These are phyloP conservation scores for Russula brevipes DNA, from an alignment of 768 basidiomycete genomes.

Conservation along the genomic window DNA sequence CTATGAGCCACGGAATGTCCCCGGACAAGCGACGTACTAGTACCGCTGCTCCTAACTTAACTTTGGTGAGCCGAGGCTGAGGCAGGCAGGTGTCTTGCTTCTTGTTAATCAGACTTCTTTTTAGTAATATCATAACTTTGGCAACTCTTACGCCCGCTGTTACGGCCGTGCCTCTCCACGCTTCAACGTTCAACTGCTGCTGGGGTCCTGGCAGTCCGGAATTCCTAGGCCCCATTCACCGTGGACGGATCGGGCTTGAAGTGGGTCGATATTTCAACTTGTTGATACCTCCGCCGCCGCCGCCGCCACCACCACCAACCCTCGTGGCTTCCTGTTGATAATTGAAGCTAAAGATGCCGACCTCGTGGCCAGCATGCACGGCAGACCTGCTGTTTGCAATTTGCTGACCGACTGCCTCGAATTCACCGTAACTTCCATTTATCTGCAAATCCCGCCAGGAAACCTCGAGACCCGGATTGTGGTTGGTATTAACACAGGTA, in stretches of 20 bases:
- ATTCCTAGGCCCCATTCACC: slow-evolving; percentile 29
- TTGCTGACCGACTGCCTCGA: background rate
- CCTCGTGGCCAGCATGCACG: background rate
- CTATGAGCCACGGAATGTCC: too few relatives aligned
- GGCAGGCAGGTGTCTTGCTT: too few relatives aligned
- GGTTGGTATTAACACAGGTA: background rate
- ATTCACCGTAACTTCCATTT: background rate
- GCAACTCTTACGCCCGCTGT: slow-evolving; percentile 40
- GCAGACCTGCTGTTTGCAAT: background rate
- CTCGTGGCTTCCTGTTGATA: background rate
- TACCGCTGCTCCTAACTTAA: too few relatives aligned
- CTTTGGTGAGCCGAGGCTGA: too few relatives aligned
- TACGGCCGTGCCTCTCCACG: slow-evolving; percentile 37
- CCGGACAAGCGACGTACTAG: too few relatives aligned
- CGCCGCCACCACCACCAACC: background rate
- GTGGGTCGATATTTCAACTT: slow-evolving; percentile 34
- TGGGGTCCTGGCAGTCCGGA: slow-evolving; percentile 39
- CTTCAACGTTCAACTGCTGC: slow-evolving; percentile 36
- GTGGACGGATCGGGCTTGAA: slow-evolving; percentile 35
- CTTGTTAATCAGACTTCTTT: too few relatives aligned
- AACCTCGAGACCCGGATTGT: background rate
- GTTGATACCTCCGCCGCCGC: too few relatives aligned
- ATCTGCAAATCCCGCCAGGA: background rate
- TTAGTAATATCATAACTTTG: slow-evolving; percentile 27
- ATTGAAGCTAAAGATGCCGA: background rate